These are phyloP conservation scores for Lasiosphaeris hirsuta DNA, from an alignment of 495 filamentous ascomycete genomes.

Conservation along the genomic window DNA sequence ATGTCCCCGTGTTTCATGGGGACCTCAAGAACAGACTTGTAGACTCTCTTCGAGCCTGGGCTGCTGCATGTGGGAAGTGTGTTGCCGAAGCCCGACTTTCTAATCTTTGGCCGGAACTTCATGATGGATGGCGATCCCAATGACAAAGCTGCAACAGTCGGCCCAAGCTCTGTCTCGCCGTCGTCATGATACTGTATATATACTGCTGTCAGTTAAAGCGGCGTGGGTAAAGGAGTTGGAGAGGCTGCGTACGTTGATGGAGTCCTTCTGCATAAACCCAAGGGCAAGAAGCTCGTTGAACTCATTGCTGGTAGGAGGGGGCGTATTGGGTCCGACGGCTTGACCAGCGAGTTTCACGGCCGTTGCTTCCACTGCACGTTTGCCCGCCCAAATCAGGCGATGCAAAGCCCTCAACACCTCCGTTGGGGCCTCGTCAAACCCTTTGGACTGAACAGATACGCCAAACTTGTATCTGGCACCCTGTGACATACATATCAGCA, in stretches of 20 bases:
- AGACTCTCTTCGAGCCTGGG: conserved; percentile 18
- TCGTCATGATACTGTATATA: conserved; percentile 73
- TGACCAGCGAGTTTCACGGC: conserved; percentile 13
- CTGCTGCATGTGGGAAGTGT: conserved; percentile 30
- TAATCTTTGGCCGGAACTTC: conserved; percentile 65
- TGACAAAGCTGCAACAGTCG: conserved; percentile 72
- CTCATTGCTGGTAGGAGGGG: conserved; percentile 26
- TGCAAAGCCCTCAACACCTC: conserved; percentile 56
- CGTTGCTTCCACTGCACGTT: conserved; percentile 38
- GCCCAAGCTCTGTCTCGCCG: conserved; percentile 71
- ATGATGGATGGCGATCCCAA: conserved; percentile 68
- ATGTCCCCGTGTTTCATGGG: conserved; percentile 72
- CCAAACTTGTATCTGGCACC: conserved; percentile 83
- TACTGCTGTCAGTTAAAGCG: neutral
- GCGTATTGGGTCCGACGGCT: neutral
- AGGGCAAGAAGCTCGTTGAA: conserved; percentile 77
- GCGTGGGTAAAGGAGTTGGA: too few relatives aligned
- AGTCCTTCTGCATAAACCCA: conserved; percentile 68
- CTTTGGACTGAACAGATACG: conserved; percentile 60
- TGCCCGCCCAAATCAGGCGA: conserved; percentile 63
- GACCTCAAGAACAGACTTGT: conserved; percentile 35
- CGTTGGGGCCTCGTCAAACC: conserved; percentile 58
- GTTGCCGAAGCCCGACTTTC: conserved; percentile 37
- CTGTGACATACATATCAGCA: conserved; percentile 36
- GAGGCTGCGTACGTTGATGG: conserved; percentile 58